These are phyloP conservation scores for Ballota nigra DNA, from an alignment of 257 asterid species.

Conservation along the genomic window DNA sequence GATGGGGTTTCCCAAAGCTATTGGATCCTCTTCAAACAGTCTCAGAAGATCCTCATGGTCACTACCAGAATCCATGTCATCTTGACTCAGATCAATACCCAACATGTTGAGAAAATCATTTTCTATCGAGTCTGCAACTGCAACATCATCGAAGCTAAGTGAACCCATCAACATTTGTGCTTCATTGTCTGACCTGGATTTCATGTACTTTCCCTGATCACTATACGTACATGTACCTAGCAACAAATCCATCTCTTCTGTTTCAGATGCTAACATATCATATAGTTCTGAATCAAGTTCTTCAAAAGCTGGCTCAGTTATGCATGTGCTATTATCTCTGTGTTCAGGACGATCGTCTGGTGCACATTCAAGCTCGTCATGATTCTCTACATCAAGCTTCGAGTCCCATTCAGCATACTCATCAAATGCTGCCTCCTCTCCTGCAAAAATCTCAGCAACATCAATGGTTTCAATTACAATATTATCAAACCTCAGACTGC, in stretches of 20 bases:
- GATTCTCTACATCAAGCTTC: constrained; percentile 30
- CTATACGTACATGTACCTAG: constrained; percentile 22
- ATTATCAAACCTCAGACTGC: constrained; percentile 38
- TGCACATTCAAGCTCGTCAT: constrained; percentile 20
- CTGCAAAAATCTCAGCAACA: constrained; percentile 56
- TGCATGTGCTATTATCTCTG: constrained; percentile 17
- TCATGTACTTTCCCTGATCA: constrained; percentile 33
- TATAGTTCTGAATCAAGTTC: constrained; percentile 33
- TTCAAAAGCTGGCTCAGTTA: constrained; percentile 30
- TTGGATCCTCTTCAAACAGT: constrained; percentile 39
- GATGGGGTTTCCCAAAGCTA: constrained; percentile 25
- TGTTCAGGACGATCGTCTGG: constrained; percentile 20
- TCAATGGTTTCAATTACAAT: constrained; percentile 51
- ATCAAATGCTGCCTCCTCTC: constrained; percentile 33
- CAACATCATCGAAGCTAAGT: constrained; percentile 54
- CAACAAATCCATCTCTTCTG: constrained; percentile 24
- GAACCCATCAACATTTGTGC: constrained; percentile 37
- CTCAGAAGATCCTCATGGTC: constrained; percentile 37
- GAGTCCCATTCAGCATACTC: constrained; percentile 31
- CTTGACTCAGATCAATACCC: constrained; percentile 39
- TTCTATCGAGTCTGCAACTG: constrained; percentile 67
- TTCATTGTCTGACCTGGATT: constrained; percentile 6
- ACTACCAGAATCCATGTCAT: constrained; percentile 34
- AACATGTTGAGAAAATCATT: constrained; percentile 74
- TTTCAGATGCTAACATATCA: constrained; percentile 26